Base-by-base conservation (phyloP, 768 basidiomycete species). In the Suillus placidus region DNA sequence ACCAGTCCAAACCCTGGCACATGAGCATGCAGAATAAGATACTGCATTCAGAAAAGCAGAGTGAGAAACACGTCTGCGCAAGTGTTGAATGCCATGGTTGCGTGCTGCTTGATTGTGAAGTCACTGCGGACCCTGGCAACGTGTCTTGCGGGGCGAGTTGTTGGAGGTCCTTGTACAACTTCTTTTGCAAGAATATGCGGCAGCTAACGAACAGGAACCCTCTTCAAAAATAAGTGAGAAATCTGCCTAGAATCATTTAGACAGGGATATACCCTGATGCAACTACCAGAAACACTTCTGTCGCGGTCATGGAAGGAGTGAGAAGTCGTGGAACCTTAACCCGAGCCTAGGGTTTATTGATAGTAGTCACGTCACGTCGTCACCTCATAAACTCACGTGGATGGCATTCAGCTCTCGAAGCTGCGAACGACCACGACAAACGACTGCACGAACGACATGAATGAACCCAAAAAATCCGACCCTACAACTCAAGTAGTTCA, bases 11-110 rank as follows among this genome's bases (percentile, higher is more conserved):
- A 3, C 84, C 89, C 76, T 95, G 93, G n/a, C 85, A 82, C 76
- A 94, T 84, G 6, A 94, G 79, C 64, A 94, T 80, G 14, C 87
- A 67, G 70, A 94, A 94, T 66, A 94, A 78, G 70, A 86, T 84
- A 67, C 88, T 89, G 61, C 88, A 86, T 76, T 94, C 93, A 1
- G 89, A 84, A 73, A 94, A 92, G 70, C 88, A 89, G 38, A 87
- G 76, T 0, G 91, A 84, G 70, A 95, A 94, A 8, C 88, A 74
- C 1, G 78, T 80, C 51, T 88, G 79, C 0, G 92, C 82, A 0
- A 92, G 71, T 4, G 75, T 73, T 0, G 88, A 86, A 68, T 92
- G 90, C 52, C 84, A 76, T 38, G 80, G 70, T 18, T 71, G 71
- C 51, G 66, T 67, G 66, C 66, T 69, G 66, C 26, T 68, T 54